Evolutionary conservation across 1,284 basidiomycete genomes (phyloP), one percentile per base, ranked within the genome.

Genomic region (Agroathelia rolfsii): DNA sequence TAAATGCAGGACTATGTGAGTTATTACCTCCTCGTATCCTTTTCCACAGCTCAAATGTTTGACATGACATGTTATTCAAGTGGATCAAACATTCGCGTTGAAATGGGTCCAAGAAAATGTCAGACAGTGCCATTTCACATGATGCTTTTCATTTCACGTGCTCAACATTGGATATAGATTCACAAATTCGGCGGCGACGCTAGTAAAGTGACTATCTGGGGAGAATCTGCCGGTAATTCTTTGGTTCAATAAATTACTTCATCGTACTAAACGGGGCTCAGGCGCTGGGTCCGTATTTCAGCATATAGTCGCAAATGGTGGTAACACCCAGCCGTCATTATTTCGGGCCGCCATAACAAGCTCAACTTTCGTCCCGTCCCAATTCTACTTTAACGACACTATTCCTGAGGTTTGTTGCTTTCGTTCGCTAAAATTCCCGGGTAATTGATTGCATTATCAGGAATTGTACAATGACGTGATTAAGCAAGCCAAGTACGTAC

Each of bases 281-380:
- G 53, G 53, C 21, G 53, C 45, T n/a, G 55, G 52, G 5, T 56
- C 54, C 1, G 55, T 56, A 11, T 15, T 57, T 1, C 52, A 55
- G 10, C 54, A 56, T 4, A n/a, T 55, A 6, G 40, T 53, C 11
- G 58, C 59, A 8, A 29, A 57, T 17, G 48, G 48, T 10, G 62
- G 61, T 2, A 46, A 50, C 19, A 59, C 57, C 0, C 42, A 48
- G 6, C 67, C 65, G 1, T 55, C 57, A 0, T 40, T 71, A 7
- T 71, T 69, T 48, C 49, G 49, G 31, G 52, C 39, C 9, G 67
- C 62, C 1, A 66, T 68, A 4, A 56, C 61, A 2, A 67, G 62
- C 34, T 70, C 67, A 0, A 47, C 52, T 0, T 66, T 55, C 41
- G 38, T 68, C 2, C 64, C 65, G 1, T 55, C 66, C 0, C 64